Evolutionary conservation across 2,329 filamentous ascomycete species (phyloP), one percentile per base, ranked within the genome.

Genomic region (Coniochaeta pulveracea): DNA sequence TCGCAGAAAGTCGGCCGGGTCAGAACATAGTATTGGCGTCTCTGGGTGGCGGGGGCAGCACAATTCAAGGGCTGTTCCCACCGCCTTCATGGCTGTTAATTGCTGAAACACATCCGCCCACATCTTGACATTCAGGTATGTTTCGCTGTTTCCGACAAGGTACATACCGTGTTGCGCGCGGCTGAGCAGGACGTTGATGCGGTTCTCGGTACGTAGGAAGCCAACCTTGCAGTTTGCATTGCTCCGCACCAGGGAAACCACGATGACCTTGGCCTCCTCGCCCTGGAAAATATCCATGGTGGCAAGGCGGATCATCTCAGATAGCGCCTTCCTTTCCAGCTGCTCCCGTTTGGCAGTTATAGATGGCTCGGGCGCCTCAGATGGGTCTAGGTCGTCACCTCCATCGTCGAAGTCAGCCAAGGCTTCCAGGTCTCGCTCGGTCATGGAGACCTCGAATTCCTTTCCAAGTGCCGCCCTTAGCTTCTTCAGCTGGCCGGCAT

Each of bases 201-300:
- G 66, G 42, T 85, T 82, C 0, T 65, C 57, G 0, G 74, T 77
- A 17, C 57, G 66, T 1, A 88, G 57, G 38, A 86, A 88, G 0
- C 81, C 82, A 12, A 68, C 66, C 5, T 64, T 69, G 7, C 54
- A 56, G 6, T 66, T 44, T 0, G 50, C 39, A 42, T 88, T 88
- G 53, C 79, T 83, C 25, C 82, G 68, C 0, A 85, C 79, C 0
- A 88, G 57, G 0, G 76, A 82, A 0, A 86, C 58, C 3, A 88
- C 59, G 1, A 88, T 61, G 7, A 88, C 58, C 33, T 82, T 77
- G 2, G 74, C 76, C 45, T 88, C 80, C 46, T 88, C 80, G 0
- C 81, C 82, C 43, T 88, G 80, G 35, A 84, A 86, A 41, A 85
- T 86, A 48, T 84, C 78, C 0, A 85, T 68, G 0, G 77, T 85